Conservation (phyloP, 805 yeast genomes). For the Candida adriatica region DNA sequence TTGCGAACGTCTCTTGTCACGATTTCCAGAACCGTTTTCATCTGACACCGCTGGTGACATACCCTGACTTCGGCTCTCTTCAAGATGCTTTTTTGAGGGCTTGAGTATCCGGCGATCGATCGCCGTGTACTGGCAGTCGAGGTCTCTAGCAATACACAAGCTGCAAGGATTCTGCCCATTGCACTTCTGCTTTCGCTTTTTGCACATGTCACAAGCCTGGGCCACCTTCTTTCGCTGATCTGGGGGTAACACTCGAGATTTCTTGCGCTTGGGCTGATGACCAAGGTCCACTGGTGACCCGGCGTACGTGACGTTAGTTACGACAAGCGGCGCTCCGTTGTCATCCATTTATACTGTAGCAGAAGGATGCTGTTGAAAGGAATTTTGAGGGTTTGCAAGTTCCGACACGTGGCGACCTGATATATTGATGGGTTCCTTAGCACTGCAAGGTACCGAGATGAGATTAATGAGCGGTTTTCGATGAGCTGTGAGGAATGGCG, state of each 20-base stretch:
- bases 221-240: constrained; percentile 35
- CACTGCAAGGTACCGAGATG: no score
- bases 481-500: no score
- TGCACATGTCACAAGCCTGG: constrained; percentile 41
- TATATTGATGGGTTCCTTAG: no score
- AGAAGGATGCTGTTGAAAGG: no score
- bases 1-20: no score
- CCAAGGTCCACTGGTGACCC: constrained; percentile 4
- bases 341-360: no score
- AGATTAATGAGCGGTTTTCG: no score
- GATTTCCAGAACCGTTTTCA: no score
- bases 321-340: no score
- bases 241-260: constrained; percentile 21
- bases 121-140: constrained; percentile 26
- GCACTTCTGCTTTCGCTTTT: constrained; percentile 33
- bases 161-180: constrained; percentile 30
- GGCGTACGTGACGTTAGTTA: constrained; percentile 6
- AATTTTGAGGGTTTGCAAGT: no score
- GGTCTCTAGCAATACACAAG: constrained; percentile 26
- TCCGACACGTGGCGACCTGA: no score
- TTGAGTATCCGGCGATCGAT: constrained; percentile 21
- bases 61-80: constrained; percentile 4
- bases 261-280: constrained; percentile 11
- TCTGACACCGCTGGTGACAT: no score
- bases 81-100: constrained; percentile 12